Evolutionary conservation across 768 basidiomycete species (phyloP), one percentile per base, ranked within the genome.

Genomic region (Boletus huronensis): DNA sequence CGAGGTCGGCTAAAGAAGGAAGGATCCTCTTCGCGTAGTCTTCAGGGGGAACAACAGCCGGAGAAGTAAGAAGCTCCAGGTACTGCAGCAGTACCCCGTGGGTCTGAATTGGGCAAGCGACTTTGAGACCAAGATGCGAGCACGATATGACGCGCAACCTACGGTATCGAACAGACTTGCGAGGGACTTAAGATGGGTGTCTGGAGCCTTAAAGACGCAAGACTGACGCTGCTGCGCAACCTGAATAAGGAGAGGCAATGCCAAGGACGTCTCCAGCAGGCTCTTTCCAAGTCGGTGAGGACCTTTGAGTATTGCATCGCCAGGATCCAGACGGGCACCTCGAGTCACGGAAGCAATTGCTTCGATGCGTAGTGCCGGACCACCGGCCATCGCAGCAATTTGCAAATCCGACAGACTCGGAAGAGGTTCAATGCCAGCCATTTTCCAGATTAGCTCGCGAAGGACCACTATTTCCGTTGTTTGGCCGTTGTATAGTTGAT

Each of bases 81-180:
- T 93, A 97, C 77, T 98, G 97, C 49, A 94, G 77, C 40, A 98
- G 77, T 28, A 96, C 90, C 5, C 90, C 93, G 58, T 98, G 94
- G 8, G 85, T 91, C 94, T 97, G 70, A 36, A 65, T 60, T 60
- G 42, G 40, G 52, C 25, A 56, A 66, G 55, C 48, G 46, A 55
- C 25, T 58, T 62, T 64, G 54, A 64, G 52, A 65, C 55, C 53
- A 53, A 55, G 52, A 53, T 41, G 28, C 53, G 35, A 54, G 54
- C 17, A 54, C 57, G 50, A 55, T 48, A 59, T 51, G 49, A 54
- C 48, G 48, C 54, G 53, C 14, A 49, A 79, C 91, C 66, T 65
- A 95, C 96, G 51, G 85, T 82, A 71, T 99, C 97, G 67, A 88
- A 97, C 29, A 96, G 77, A 56, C 87, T 84, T 21, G 88, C 89